Evolutionary conservation across 1,284 basidiomycete species (phyloP), one percentile per base, ranked within the genome.

Genomic region (Trichosporon faecale): DNA sequence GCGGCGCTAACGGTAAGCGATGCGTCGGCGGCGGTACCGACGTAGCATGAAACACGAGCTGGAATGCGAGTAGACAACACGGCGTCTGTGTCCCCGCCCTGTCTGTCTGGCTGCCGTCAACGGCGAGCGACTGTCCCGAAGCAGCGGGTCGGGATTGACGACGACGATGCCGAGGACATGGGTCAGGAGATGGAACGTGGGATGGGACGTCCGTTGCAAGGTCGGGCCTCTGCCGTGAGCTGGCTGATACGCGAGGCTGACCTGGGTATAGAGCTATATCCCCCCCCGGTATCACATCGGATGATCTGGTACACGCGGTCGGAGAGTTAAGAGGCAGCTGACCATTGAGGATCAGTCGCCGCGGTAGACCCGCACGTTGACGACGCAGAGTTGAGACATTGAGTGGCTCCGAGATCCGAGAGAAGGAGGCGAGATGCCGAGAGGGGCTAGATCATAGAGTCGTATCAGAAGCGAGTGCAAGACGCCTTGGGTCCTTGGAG

Each of bases 341-440:
- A 46, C 44, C n/a, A 18, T 46, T 5, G 44, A 52, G 9, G 49
- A 52, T 52, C 49, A 52, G 9, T 52, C 12, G 49, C n/a, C 40
- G 40, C 40, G 40, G 40, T 18, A n/a, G 21, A 9, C 49, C 49
- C 49, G 49, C 49, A 25, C 21, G n/a, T 52, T 52, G 49, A 52
- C 49, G 49, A 52, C 49, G 49, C 44, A 52, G 49, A 52, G 49
- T n/a, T n/a, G n/a, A n/a, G n/a, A n/a, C n/a, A n/a, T n/a, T n/a
- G n/a, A n/a, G n/a, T n/a, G 35, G 11, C 23, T 52, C 49, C 49
- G 49, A 52, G 49, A 52, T 52, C 49, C 49, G 49, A 52, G n/a
- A 52, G 49, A 52, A 52, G 49, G 21, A 52, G 49, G 21, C 49
- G n/a, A 25, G 21, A 52, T 52, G 49, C 49, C 49, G 49, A 52